These are phyloP conservation scores for Trichoderma afroharzianum DNA, from an alignment of 2,329 filamentous ascomycete species.

Conservation along the genomic window DNA sequence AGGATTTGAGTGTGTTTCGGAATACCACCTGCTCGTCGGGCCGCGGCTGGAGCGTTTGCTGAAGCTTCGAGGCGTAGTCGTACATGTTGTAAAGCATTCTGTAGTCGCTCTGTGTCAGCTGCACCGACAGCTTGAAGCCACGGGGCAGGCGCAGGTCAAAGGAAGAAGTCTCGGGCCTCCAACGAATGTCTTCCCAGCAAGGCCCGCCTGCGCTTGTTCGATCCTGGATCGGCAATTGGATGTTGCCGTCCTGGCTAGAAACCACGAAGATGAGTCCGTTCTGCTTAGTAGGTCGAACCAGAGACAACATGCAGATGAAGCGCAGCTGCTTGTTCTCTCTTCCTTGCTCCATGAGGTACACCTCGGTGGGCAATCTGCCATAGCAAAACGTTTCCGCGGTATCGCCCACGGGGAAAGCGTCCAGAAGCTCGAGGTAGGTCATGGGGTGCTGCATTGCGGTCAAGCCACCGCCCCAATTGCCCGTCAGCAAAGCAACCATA, in stretches of 20 bases:
- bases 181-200: conserved; percentile 78
- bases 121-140: conserved; percentile 69
- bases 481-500: conserved; percentile 65
- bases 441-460: conserved; percentile 45
- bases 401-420: conserved; percentile 75
- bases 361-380: conserved; percentile 71
- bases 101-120: conserved; percentile 74
- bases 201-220: conserved; percentile 63
- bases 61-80: conserved; percentile 76
- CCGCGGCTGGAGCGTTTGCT: conserved; percentile 64
- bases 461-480: conserved; percentile 51
- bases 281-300: conserved; percentile 66
- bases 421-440: conserved; percentile 53
- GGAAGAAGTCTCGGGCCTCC: conserved; percentile 64
- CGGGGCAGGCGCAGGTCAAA: conserved; percentile 70
- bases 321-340: conserved; percentile 63
- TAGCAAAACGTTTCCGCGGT: conserved; percentile 72
- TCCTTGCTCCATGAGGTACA: conserved; percentile 70
- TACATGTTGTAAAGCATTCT: conserved; percentile 77
- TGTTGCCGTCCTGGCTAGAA: conserved; percentile 72
- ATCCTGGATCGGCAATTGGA: conserved; percentile 70
- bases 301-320: conserved; percentile 72
- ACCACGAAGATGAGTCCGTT: conserved; percentile 69
- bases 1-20: conserved; percentile 64
- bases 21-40: conserved; percentile 68